phyloP scores from a whole-genome alignment of 805 yeast genomes.

The Nakazawaea sp. region DNA sequence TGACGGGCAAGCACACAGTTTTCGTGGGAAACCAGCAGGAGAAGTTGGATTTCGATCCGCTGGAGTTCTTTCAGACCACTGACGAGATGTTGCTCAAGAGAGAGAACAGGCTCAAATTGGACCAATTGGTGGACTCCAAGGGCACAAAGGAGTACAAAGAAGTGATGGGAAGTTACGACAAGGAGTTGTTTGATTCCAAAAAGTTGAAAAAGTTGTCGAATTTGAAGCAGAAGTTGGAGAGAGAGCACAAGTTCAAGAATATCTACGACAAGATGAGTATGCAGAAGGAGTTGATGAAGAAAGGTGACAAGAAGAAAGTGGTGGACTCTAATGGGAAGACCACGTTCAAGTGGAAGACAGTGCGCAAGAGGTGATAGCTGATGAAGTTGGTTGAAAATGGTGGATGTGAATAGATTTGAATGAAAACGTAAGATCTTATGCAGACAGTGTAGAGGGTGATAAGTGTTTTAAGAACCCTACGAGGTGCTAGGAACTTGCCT shows the following conservation, averaged over 20 bases:
- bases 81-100: conserved; percentile 50
- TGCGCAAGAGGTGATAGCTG: conserved; percentile 46
- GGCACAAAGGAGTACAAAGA: conserved; percentile 19
- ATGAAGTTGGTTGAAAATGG: neutral
- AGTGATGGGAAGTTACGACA: conserved; percentile 14
- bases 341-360: conserved; percentile 79
- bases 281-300: conserved; percentile 85
- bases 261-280: conserved; percentile 69
- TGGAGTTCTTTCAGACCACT: conserved; percentile 64
- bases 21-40: conserved; percentile 65
- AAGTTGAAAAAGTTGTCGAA: conserved; percentile 55
- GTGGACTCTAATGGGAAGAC: conserved; percentile 60
- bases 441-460: too few species aligned
- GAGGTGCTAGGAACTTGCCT: too few species aligned
- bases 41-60: conserved; percentile 55
- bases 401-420: neutral
- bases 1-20: conserved; percentile 75
- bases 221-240: conserved; percentile 58
- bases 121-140: conserved; percentile 42
- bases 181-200: conserved; percentile 28
- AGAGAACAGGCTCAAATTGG: conserved; percentile 63
- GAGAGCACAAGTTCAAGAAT: conserved; percentile 59
- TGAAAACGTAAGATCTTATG: too few species aligned
- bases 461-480: too few species aligned
- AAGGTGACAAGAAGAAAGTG: conserved; percentile 78